Evolutionary conservation across 257 asterid species (phyloP).

Genomic region (Ehretia macrophylla): DNA sequence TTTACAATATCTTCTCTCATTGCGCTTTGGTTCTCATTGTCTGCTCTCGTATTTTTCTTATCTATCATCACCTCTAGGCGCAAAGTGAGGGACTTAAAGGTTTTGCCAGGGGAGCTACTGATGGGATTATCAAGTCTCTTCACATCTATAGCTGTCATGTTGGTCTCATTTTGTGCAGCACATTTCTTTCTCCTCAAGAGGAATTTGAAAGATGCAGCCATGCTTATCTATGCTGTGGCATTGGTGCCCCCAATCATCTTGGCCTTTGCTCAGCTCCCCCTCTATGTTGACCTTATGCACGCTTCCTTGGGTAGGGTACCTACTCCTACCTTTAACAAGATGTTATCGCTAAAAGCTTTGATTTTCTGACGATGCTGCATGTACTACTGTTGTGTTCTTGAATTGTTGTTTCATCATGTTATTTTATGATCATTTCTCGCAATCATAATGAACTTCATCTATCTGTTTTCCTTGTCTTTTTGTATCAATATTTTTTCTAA

Average conservation of each 20-base stretch:
- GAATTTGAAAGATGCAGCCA: constrained; percentile 20
- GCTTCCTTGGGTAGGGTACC: constrained; percentile 36
- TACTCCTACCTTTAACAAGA: constrained; percentile 36
- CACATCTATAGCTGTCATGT: constrained; percentile 46
- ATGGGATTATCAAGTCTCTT: constrained; percentile 43
- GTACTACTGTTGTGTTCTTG: too few relatives aligned
- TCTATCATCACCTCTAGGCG: constrained; percentile 57
- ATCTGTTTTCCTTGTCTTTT: too few relatives aligned
- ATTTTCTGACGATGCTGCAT: too few relatives aligned
- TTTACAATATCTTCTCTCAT: constrained; percentile 42
- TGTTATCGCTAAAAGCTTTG: constrained; percentile 5
- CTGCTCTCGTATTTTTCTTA: constrained; percentile 54
- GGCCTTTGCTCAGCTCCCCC: constrained; percentile 42
- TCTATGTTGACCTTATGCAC: constrained; percentile 51
- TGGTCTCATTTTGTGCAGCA: constrained; percentile 55
- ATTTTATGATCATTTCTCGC: too few relatives aligned
- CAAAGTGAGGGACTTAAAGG: constrained; percentile 35
- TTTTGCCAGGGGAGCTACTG: constrained; percentile 48
- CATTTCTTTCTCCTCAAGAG: constrained; percentile 43
- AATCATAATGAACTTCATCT: too few relatives aligned
- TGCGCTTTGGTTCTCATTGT: constrained; percentile 55
- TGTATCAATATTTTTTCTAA: too few relatives aligned
- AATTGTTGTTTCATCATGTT: too few relatives aligned
- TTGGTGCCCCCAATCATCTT: constrained; percentile 40
- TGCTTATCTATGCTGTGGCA: constrained; percentile 40